phyloP scores from a whole-genome alignment of 805 yeast species.

The Metschnikowia henanensis region DNA sequence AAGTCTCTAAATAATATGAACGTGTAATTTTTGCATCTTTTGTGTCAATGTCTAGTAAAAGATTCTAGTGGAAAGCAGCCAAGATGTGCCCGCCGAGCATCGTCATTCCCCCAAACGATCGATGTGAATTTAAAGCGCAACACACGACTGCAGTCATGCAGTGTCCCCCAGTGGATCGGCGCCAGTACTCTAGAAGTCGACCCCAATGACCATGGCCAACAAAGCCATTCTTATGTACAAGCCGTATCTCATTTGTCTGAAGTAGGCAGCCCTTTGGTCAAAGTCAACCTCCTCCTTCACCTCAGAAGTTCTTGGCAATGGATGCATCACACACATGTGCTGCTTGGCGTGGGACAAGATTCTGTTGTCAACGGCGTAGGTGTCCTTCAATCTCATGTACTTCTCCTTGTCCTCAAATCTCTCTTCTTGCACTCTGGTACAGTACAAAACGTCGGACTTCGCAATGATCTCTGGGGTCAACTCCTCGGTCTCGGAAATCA shows the following conservation, averaged over 20 bases:
- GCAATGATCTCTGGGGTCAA: constrained; percentile 85
- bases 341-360: constrained; percentile 91
- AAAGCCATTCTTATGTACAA: constrained; percentile 98
- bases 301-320: constrained; percentile 96
- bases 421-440: constrained; percentile 98
- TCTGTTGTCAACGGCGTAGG: constrained; percentile 89
- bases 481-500: constrained; percentile 69
- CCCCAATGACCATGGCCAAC: constrained; percentile 96
- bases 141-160: constrained; percentile 4
- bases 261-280: constrained; percentile 99
- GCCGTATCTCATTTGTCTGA: constrained; percentile 99
- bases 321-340: constrained; percentile 99
- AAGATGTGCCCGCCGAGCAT: neutral
- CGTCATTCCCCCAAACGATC: constrained; percentile 22
- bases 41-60: neutral
- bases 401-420: constrained; percentile 76
- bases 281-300: constrained; percentile 98
- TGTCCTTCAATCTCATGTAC: constrained; percentile 86
- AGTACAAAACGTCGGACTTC: constrained; percentile 91
- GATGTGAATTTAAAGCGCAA: neutral
- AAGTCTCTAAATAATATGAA: constrained; percentile 4
- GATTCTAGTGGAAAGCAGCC: constrained; percentile 5
- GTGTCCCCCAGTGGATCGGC: constrained; percentile 4
- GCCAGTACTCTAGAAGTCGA: constrained; percentile 57
- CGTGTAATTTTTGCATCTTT: too few relatives aligned